Evolutionary conservation across 2,329 filamentous ascomycete species (phyloP), one percentile per base, ranked within the genome.

Genomic region (Dactylonectria estremocensis): DNA sequence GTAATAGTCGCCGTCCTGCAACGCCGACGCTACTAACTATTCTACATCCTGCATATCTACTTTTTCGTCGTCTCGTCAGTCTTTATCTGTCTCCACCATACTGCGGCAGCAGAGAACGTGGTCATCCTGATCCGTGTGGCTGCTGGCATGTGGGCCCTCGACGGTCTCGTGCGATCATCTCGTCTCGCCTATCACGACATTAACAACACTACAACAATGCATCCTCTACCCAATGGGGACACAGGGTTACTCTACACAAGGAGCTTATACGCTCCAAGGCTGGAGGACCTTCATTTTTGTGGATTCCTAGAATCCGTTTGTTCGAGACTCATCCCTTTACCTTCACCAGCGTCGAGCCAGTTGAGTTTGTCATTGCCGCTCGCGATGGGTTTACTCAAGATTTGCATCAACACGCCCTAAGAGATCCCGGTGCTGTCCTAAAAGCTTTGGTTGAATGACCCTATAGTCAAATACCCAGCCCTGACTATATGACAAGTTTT

Each of bases 271-370:
- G 78, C 5, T 84, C 84, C 0, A 78, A 79, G 2, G 83, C 89
- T 0, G 89, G 89, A 2, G 86, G 87, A 68, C 89, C 91, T 75
- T 88, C 87, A 72, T 91, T 90, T 72, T 76, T 91, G 33, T 91
- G 88, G 87, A 84, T 91, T 7, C 89, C 89, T 0, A 80, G 79
- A 8, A 83, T 91, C 56, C 84, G 88, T 14, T 69, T 80, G 2
- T 80, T 87, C 22, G 87, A 91, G 76, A 88, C 85, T 3, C 89
- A 92, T 69, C 89, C 89, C 0, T 91, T 91, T 70, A 91, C 88
- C 3, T 86, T 90, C 52, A 84, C 86, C 24, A 78, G 82, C 20
- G 82, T 80, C 18, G 78, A 83, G 20, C 84, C 86, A 1, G 73
- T 87, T 35, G 87, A 90, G 78, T 87, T 91, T 54, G 83, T 90